Conservation (phyloP, 208 protist genomes). For the Balamuthia mandrillaris region DNA sequence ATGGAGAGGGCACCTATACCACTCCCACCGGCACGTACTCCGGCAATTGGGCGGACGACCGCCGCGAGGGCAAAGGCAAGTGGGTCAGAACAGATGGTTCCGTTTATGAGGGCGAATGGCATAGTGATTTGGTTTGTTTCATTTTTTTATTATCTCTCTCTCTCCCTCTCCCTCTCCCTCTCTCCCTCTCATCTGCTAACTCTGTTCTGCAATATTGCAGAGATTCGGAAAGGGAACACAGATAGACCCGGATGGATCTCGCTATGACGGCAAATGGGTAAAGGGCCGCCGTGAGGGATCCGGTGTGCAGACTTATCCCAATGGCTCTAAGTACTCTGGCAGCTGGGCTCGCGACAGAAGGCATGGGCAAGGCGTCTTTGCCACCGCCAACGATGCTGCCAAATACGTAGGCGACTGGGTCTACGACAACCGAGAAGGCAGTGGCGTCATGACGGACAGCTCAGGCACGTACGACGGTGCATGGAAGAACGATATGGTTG, state of each 20-base stretch:
- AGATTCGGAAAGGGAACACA: neutral
- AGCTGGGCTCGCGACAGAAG: neutral
- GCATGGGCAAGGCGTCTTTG: neutral
- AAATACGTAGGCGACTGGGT: conserved; percentile 21
- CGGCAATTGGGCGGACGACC: neutral
- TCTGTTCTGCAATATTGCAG: neutral
- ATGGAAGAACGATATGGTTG: conserved; percentile 1
- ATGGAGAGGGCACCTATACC: neutral
- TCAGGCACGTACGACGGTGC: neutral
- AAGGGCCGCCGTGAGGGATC: neutral
- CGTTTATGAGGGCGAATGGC: neutral
- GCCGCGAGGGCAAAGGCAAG: neutral
- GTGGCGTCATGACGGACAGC: neutral
- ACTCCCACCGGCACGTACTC: neutral
- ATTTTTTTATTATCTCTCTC: neutral
- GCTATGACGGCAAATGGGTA: conserved; percentile 29
- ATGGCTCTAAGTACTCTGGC: neutral
- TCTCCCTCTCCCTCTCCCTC: too few relatives aligned
- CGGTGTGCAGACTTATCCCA: neutral
- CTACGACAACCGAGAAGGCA: neutral
- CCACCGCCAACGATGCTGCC: neutral
- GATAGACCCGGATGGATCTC: neutral
- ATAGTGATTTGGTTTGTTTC: neutral
- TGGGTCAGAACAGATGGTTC: neutral
- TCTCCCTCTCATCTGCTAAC: too few relatives aligned